Base-by-base conservation (phyloP, 2,329 filamentous ascomycete genomes). In the Aspergillus glaucus region DNA sequence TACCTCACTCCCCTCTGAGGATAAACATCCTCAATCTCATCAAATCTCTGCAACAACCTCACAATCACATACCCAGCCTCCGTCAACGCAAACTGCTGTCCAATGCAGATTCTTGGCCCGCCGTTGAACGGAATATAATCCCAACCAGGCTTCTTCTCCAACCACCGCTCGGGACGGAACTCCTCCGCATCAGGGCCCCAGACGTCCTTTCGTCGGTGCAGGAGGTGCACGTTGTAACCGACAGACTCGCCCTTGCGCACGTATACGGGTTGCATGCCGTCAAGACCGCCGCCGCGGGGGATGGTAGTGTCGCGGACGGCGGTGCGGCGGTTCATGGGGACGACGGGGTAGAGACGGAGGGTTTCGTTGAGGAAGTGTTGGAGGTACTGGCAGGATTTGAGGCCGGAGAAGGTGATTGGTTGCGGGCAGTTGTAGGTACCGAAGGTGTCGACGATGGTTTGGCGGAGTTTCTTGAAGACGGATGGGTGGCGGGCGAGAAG, bases 51-150 rank as follows among this genome's bases (percentile, higher is more conserved):
- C 62, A 91, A 80, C 55, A 92, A 61, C 41, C 87, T 75, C 24
- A 84, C 82, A 51, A 89, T 76, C 8, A 86, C 82, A 63, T 91
- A 91, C 0, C 64, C 62, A 4, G 66, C 61, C 73, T 91, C 86
- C 0, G 86, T 88, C 43, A 91, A 69, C 12, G 87, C 88, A 64
- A 90, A 92, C 66, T 92, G 86, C 75, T 92, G 86, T 1, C 86
- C 86, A 50, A 90, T 81, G 67, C 86, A 88, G 61, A 88, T 86
- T 28, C 86, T 74, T 40, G 86, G 83, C 1, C 85, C 86, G 9
- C 84, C 84, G 62, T 88, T 88, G 68, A 89, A 88, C 3, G 86
- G 86, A 39, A 89, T 77, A 62, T 86, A 89, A 53, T 84, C 78
- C 81, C 85, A 87, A 0, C 80, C 79, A 6, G 51, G 52, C 60